Evolutionary conservation across 225 moss, liverwort and hornwort genomes (phyloP).

Genomic region (Lunularia cruciata): DNA sequence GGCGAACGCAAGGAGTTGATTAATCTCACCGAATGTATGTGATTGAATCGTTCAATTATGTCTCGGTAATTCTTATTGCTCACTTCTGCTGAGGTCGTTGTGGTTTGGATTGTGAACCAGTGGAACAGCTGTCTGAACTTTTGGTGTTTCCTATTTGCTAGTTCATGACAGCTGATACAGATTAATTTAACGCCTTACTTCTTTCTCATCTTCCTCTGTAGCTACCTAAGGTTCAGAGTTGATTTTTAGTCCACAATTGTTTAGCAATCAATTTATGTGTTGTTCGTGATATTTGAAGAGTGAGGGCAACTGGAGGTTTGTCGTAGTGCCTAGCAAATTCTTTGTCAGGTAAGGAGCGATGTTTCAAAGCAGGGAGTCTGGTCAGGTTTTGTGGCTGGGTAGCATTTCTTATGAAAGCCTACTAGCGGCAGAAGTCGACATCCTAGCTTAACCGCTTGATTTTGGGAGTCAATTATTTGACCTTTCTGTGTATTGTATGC

Average conservation of each 20-base stretch:
- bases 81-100: not conserved
- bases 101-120: not conserved
- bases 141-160: not conserved
- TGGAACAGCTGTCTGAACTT: not conserved
- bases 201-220: not conserved
- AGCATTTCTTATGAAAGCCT: too few species aligned
- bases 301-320: not conserved
- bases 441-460: too few species aligned
- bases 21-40: not conserved
- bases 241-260: not conserved
- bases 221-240: not conserved
- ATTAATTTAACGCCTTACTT: not conserved
- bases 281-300: not conserved
- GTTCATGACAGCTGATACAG: not conserved
- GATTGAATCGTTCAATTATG: constrained; percentile 12
- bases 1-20: constrained; percentile 1
- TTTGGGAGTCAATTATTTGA: too few species aligned
- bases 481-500: too few species aligned
- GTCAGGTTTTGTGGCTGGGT: too few species aligned
- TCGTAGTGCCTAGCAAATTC: too few species aligned
- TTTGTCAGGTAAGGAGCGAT: too few species aligned
- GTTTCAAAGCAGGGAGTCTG: too few species aligned
- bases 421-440: too few species aligned
- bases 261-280: not conserved
- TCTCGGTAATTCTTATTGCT: not conserved